These are phyloP conservation scores for Yarrowia bubula DNA, from an alignment of 805 yeast genomes.

Conservation along the genomic window DNA sequence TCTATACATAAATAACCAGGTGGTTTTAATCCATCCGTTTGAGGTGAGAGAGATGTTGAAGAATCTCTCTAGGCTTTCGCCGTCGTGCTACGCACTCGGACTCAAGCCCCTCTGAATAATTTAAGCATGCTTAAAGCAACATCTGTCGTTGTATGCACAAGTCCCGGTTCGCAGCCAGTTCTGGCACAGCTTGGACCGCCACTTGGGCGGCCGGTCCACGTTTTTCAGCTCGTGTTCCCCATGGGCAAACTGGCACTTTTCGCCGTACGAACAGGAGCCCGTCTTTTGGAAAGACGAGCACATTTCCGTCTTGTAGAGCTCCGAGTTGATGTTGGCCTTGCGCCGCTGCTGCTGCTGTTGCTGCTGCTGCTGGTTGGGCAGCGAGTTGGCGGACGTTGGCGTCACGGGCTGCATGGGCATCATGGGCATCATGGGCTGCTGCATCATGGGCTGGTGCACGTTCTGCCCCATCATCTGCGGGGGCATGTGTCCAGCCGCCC, in stretches of 20 bases:
- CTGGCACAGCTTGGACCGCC: conserved; percentile 88
- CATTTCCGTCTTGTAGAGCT: conserved; percentile 84
- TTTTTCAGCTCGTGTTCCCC: conserved; percentile 73
- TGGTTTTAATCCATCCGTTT: too few species aligned
- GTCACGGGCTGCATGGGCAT: conserved; percentile 11
- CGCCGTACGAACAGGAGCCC: conserved; percentile 78
- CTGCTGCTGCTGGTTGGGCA: background rate
- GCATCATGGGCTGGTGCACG: conserved; percentile 8
- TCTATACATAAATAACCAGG: conserved; percentile 23
- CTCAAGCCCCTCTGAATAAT: background rate
- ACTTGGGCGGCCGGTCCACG: conserved; percentile 73
- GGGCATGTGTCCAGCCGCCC: background rate
- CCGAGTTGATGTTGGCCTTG: conserved; percentile 49
- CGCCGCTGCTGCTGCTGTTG: conserved; percentile 33
- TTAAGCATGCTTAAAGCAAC: conserved; percentile 77
- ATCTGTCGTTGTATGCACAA: conserved; percentile 86
- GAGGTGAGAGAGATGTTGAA: too few species aligned
- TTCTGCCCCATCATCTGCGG: background rate
- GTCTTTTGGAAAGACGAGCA: conserved; percentile 73
- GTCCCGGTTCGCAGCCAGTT: conserved; percentile 80
- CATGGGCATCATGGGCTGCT: background rate
- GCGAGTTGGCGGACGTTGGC: background rate
- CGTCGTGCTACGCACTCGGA: background rate
- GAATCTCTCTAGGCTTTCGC: too few species aligned
- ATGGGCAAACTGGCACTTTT: conserved; percentile 93